Percentiles rank a stretch among this genome's conserved stretches.
phyloP scores from a whole-genome alignment of 2,329 filamentous ascomycete genomes.

The Ambrosiella xylebori region DNA sequence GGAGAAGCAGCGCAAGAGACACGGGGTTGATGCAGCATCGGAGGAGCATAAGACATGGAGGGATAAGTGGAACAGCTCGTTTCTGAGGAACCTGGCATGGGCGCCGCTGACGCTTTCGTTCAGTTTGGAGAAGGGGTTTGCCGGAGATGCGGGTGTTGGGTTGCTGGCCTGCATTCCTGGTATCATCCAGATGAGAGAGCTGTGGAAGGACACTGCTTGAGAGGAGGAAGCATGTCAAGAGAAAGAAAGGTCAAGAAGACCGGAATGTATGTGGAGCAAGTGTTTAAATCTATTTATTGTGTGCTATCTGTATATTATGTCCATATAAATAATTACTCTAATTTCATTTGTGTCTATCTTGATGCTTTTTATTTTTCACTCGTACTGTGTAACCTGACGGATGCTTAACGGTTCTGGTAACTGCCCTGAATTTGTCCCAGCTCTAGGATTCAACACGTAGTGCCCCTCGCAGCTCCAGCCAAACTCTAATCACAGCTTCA shows the following conservation, averaged over 20 bases:
- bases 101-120: constrained; percentile 73
- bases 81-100: constrained; percentile 57
- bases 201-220: constrained; percentile 22
- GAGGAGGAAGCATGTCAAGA: background rate
- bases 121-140: constrained; percentile 47
- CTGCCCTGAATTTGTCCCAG: no score
- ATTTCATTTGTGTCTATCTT: background rate
- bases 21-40: constrained; percentile 19
- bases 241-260: background rate
- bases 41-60: constrained; percentile 29
- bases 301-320: background rate
- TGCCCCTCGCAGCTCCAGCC: no score
- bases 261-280: background rate
- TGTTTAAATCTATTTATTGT: background rate
- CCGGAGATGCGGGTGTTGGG: constrained; percentile 21
- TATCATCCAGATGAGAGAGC: constrained; percentile 22
- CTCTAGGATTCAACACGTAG: no score
- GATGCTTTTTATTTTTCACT: background rate
- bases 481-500: no score
- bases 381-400: background rate
- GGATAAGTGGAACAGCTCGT: constrained; percentile 43
- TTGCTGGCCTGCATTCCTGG: constrained; percentile 23
- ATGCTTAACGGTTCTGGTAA: no score
- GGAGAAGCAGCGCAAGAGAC: constrained; percentile 25
- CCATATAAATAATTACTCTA: no score